Percentiles rank a stretch among this genome's conserved stretches.
These are phyloP conservation scores for Trichosporon coremiiforme DNA, from an alignment of 1,284 basidiomycete genomes.

Conservation along the genomic window DNA sequence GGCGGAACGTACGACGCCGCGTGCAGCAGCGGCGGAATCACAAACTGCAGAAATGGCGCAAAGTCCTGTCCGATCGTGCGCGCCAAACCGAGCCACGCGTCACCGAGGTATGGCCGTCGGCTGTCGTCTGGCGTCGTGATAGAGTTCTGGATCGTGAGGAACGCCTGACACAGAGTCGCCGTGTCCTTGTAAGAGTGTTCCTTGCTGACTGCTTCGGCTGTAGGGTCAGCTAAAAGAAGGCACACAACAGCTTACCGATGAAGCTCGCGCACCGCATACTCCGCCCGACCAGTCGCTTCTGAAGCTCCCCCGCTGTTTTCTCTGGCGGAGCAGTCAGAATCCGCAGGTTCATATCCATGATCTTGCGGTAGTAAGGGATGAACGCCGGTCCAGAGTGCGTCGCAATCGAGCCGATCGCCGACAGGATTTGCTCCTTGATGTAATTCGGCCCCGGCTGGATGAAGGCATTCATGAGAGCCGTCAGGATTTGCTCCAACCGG, in stretches of 20 bases:
- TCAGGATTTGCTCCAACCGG: conserved; percentile 62
- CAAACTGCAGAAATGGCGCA: conserved; percentile 76
- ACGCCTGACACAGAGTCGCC: conserved; percentile 67
- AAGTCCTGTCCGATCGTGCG: conserved; percentile 69
- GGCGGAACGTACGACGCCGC: conserved; percentile 64
- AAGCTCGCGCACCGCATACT: conserved; percentile 84
- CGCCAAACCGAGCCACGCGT: conserved; percentile 28
- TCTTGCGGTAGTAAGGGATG: conserved; percentile 39
- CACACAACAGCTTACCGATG: conserved; percentile 65
- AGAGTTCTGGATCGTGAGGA: conserved; percentile 75
- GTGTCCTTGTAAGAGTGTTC: conserved; percentile 62
- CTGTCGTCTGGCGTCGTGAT: conserved; percentile 49
- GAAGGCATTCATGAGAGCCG: conserved; percentile 23
- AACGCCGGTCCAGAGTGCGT: conserved; percentile 68
- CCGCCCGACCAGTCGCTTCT: conserved; percentile 69
- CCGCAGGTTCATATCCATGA: conserved; percentile 54
- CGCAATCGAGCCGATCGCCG: conserved; percentile 71
- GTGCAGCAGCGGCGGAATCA: conserved; percentile 74
- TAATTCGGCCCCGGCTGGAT: conserved; percentile 58
- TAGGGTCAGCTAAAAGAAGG: neutral
- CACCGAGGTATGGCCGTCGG: conserved; percentile 38
- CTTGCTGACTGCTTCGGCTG: conserved; percentile 68
- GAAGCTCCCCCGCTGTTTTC: conserved; percentile 64
- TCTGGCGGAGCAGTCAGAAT: conserved; percentile 68
- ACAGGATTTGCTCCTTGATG: conserved; percentile 80